These are phyloP conservation scores for Termitomyces eurrhizus DNA, from an alignment of 768 basidiomycete genomes.

Conservation along the genomic window DNA sequence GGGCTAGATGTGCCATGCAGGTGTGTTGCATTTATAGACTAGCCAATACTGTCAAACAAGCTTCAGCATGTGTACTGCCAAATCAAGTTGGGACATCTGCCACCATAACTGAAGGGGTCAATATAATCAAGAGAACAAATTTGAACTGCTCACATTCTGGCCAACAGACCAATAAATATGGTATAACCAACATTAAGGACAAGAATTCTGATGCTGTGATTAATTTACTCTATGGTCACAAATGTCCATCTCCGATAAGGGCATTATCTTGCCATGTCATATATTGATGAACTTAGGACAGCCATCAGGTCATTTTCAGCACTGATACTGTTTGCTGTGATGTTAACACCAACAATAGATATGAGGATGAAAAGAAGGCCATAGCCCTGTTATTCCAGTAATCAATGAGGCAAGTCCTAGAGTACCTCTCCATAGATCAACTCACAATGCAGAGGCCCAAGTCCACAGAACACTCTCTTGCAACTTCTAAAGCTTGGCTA, in stretches of 20 bases:
- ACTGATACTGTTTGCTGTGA: constrained; percentile 68
- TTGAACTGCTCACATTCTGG: constrained; percentile 47
- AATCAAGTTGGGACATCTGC: too few relatives aligned
- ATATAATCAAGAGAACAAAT: too few relatives aligned
- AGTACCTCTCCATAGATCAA: constrained; percentile 64
- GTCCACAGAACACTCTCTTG: too few relatives aligned
- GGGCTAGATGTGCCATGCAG: too few relatives aligned
- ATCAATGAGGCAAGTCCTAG: constrained; percentile 77
- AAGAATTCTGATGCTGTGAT: too few relatives aligned
- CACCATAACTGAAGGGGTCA: too few relatives aligned
- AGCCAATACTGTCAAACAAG: too few relatives aligned
- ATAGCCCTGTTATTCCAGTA: constrained; percentile 8
- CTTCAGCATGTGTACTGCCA: too few relatives aligned
- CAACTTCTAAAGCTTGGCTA: too few relatives aligned
- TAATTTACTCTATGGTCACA: constrained; percentile 83
- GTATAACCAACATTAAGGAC: constrained; percentile 80
- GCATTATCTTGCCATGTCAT: constrained; percentile 75
- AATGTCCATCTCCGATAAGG: constrained; percentile 76
- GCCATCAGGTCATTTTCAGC: constrained; percentile 86
- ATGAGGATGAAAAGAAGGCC: constrained; percentile 24
- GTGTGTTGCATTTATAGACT: too few relatives aligned
- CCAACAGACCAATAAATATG: constrained; percentile 83
- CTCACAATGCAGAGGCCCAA: constrained; percentile 57
- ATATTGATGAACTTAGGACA: constrained; percentile 81
- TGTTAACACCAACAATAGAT: constrained; percentile 65